These are phyloP conservation scores for Candida alai DNA, from an alignment of 805 yeast genomes.

Conservation along the genomic window DNA sequence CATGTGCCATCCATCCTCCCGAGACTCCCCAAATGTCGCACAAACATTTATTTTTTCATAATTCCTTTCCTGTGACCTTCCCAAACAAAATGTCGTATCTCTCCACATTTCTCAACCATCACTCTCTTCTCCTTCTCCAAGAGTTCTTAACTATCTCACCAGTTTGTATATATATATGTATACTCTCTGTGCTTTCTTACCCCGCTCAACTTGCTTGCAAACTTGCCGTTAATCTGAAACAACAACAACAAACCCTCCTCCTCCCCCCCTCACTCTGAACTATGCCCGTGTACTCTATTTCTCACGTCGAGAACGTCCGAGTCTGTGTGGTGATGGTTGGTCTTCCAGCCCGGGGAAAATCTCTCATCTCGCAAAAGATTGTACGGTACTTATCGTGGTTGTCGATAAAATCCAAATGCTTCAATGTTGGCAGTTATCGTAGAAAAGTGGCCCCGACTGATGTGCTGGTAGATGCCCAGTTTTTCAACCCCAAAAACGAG, in stretches of 20 bases:
- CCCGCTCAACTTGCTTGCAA: too few relatives aligned
- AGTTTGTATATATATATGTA: too few relatives aligned
- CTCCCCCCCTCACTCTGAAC: background rate
- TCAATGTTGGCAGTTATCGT: constrained; percentile 86
- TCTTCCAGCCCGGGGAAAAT: constrained; percentile 87
- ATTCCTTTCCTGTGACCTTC: too few relatives aligned
- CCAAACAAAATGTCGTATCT: too few relatives aligned
- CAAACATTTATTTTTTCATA: too few relatives aligned
- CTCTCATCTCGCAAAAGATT: constrained; percentile 90
- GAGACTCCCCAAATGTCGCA: too few relatives aligned
- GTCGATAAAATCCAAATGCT: constrained; percentile 78
- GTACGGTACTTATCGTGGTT: constrained; percentile 92
- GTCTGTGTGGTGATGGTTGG: constrained; percentile 90
- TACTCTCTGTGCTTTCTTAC: too few relatives aligned
- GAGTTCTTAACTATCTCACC: too few relatives aligned
- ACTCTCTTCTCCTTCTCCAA: too few relatives aligned
- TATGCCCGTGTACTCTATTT: constrained; percentile 56
- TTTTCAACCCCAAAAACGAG: constrained; percentile 65
- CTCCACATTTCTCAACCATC: too few relatives aligned
- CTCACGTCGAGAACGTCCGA: constrained; percentile 63
- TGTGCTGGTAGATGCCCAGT: constrained; percentile 63
- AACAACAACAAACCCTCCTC: background rate
- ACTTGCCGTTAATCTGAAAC: background rate
- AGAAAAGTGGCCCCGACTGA: constrained; percentile 50
- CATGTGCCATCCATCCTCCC: too few relatives aligned